Evolutionary conservation across 805 yeast genomes (phyloP), one percentile per base, ranked within the genome.

Genomic region (Candida pseudoglaebosa): DNA sequence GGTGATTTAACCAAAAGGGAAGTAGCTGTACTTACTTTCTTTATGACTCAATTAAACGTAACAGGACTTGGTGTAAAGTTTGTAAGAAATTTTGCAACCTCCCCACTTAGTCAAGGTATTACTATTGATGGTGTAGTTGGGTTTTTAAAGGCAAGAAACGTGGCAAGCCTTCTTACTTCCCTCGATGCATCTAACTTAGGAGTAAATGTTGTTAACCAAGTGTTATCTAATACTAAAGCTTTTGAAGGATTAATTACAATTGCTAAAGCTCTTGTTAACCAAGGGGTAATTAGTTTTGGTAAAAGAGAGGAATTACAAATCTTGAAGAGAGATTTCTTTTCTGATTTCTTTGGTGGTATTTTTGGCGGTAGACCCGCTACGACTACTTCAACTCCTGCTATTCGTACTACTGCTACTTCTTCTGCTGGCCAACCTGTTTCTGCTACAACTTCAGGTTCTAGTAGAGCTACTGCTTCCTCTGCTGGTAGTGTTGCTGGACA

Each of bases 101-200:
- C 21, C 24, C 20, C 37, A 9, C 18, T 28, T 9, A 38, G 43
- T 4, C 41, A 39, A 26, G 21, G 31, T 6, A 24, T 29, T 4
- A 29, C 39, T 8, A 41, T 44, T 4, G 32, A 34, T 18, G 19
- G 32, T 7, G 32, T 44, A 15, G 41, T 36, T 13, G 34, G 34
- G 13, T 44, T 38, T 19, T 41, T 44, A 28, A 28, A 33, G 18
- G 34, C 34, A 2, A 42, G 40, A 13, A 36, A 37, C 3, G 38
- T 44, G 17, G 37, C 39, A 3, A 28, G 37, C 10, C 19, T 44
- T n/a, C 39, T 44, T 17, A 16, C 26, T n/a, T 38, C 38, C 28
- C 45, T 39, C 22, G 42, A 44, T 26, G 14, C 24, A n/a, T 44
- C 48, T 10, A 36, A 33, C n/a, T 41, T 44, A 16, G 48, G 41